Evolutionary conservation across 257 asterid species (phyloP), one percentile per base, ranked within the genome.

Genomic region (Vinca minor): DNA sequence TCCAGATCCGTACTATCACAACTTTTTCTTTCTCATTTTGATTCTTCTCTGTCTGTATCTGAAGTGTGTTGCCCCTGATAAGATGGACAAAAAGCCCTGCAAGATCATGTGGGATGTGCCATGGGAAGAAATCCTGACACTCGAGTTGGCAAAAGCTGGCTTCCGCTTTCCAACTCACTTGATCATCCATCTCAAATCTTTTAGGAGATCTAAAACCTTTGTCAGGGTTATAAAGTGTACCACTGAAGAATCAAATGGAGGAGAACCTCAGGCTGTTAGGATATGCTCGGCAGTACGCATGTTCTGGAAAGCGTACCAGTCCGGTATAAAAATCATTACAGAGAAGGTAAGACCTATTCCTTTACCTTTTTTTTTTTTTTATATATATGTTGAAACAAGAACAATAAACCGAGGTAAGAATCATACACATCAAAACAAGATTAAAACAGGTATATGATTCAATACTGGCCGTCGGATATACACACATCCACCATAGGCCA

Each of bases 91-190:
- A 77, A 87, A 75, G 67, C 98, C 98, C 61, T 87, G 98, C 91
- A 93, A 87, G 79, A 93, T 93, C 78, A 80, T 77, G 85, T 93
- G 98, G 98, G 97, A 89, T 77, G 97, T 89, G 49, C 86, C 90
- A 26, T 93, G 98, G 98, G 91, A 85, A 76, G 91, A 89, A 56
- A 77, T 93, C 62, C 69, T 93, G 87, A 69, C 96, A 55, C 85
- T 93, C 62, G 98, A 93, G 73, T 74, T 89, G 83, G 98, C 96
- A 58, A 93, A 87, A 89, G 95, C 94, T 76, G 95, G 95, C 54
- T 80, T 71, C 67, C 73, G 78, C 45, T 73, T 42, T 72, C 89
- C 97, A 53, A 82, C 95, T 67, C 98, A 93, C 78, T 75, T 93
- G 60, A 82, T 93, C 68, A 78, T 93, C 79, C 98, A 93, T 80